Base-by-base conservation (phyloP, 208 protist genomes). In the Acanthamoeba castellanii region DNA sequence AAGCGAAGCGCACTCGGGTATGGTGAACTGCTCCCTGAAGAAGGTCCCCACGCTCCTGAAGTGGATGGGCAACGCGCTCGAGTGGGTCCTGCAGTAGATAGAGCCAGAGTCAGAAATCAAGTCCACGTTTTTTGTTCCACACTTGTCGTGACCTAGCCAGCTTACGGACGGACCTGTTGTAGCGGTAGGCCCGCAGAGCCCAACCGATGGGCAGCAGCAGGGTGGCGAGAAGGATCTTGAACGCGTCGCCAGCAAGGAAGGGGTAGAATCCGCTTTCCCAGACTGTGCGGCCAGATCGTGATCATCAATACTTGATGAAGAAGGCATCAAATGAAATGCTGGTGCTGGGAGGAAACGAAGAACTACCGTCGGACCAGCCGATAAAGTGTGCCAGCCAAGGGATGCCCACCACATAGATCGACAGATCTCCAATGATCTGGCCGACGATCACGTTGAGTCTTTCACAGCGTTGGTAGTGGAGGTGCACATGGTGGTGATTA, bases 181-280 rank as follows among this genome's bases (percentile, higher is more conserved):
- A 94, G 70, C 32, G 47, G 9, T 84, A 37, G 8, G 90, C 90
- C 8, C 66, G 34, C 30, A 94, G 2, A 0, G 22, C 47, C 90
- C 90, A 94, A 14, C 90, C 90, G 2, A 94, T 0, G n/a, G 90
- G 90, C 16, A 94, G n/a, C 14, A 94, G 42, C 34, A 84, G 0
- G 20, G 90, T 94, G 68, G 90, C 90, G n/a, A 94, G 30, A 27
- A 82, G 6, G 22, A 94, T 84, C 37, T 94, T 94, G n/a, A 81
- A 27, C 14, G 50, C 64, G 20, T 94, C 90, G 14, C 90, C 90
- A 0, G 50, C 14, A 9, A 94, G 70, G 72, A 94, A 94, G 3
- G 61, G 68, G 59, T 76, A 76, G 32, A 94, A 94, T 0, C 90
- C 90, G 32, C 14, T 64, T 25, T 94, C 37, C 90, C 90, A 94